Evolutionary conservation across 192 early-diverging fungal genomes (phyloP).

Genomic region (Coemansia sp.): DNA sequence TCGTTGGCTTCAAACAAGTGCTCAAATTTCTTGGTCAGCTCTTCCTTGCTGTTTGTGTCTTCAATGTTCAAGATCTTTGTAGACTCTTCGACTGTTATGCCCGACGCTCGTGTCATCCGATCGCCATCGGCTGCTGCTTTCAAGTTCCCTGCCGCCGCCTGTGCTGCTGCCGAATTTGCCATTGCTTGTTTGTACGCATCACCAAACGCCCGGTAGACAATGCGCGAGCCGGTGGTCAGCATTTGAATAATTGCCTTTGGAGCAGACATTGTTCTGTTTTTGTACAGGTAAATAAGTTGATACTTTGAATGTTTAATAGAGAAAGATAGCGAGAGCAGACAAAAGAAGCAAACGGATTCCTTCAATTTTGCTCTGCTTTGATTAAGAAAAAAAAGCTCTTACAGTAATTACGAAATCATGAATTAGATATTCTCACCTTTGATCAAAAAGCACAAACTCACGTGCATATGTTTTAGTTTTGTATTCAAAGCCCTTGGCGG

Average conservation of each 20-base stretch:
- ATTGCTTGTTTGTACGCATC: slow-evolving; percentile 91
- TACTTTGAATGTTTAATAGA: not conserved
- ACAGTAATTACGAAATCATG: not conserved
- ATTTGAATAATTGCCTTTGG: slow-evolving; percentile 74
- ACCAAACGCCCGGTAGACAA: slow-evolving; percentile 87
- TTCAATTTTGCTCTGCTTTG: too few species aligned
- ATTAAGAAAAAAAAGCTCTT: too few species aligned
- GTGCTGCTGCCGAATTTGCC: slow-evolving; percentile 67
- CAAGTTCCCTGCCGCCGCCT: slow-evolving; percentile 67
- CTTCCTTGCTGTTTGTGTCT: slow-evolving; percentile 62
- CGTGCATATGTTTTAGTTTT: too few species aligned
- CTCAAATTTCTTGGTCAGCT: slow-evolving; percentile 74
- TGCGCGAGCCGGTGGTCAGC: slow-evolving; percentile 72
- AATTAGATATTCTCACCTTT: not conserved
- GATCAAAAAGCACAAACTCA: too few species aligned
- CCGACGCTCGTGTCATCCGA: slow-evolving; percentile 71
- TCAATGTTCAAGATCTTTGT: slow-evolving; percentile 85
- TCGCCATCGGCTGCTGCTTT: slow-evolving; percentile 59
- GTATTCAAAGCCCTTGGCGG: too few species aligned
- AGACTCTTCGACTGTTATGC: slow-evolving; percentile 89
- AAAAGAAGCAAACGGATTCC: too few species aligned
- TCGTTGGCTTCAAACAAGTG: slow-evolving; percentile 88
- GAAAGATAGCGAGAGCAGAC: too few species aligned
- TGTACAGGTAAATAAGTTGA: not conserved
- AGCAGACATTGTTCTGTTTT: slow-evolving; percentile 53